A percentile compares a stretch with the other conserved stretches of the same genome.
Conservation (phyloP, 352 stramenopile genomes). For the Globisporangium perplexum region DNA sequence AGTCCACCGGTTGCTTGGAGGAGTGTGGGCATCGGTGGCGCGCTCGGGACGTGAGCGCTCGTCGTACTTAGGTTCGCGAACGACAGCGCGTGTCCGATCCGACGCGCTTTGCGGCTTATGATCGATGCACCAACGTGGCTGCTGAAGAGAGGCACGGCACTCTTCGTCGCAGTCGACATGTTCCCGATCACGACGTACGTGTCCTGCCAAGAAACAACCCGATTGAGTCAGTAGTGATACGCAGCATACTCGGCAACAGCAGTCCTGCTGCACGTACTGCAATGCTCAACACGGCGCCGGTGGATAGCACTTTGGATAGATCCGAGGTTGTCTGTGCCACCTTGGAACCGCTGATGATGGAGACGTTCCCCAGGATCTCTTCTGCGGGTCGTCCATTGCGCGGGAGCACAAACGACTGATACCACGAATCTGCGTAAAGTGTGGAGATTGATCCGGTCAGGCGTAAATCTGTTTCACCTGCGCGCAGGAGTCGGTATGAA, state of each 20-base stretch:
- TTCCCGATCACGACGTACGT: constrained; percentile 33
- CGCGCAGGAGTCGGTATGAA: constrained; percentile 23
- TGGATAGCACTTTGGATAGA: constrained; percentile 20
- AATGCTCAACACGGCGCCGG: constrained; percentile 31
- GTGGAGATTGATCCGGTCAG: constrained; percentile 15
- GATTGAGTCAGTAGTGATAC: too few species aligned
- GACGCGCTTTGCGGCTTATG: constrained; percentile 13
- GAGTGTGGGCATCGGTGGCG: constrained; percentile 24
- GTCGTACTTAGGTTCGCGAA: constrained; percentile 36
- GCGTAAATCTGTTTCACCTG: constrained; percentile 4
- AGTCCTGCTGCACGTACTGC: constrained; percentile 16
- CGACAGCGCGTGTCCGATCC: constrained; percentile 21
- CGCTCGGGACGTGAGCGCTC: constrained; percentile 19
- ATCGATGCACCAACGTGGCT: constrained; percentile 19
- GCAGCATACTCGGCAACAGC: too few species aligned
- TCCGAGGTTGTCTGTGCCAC: constrained; percentile 32
- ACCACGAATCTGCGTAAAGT: constrained; percentile 33
- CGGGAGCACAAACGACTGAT: constrained; percentile 50
- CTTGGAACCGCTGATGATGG: constrained; percentile 23
- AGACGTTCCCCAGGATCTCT: constrained; percentile 28
- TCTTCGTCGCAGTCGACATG: constrained; percentile 24
- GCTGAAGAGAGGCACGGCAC: constrained; percentile 23
- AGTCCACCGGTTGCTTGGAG: constrained; percentile 39
- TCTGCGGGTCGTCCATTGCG: constrained; percentile 15
- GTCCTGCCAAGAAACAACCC: constrained; percentile 1